A percentile compares a stretch with the other conserved stretches of the same genome.
phyloP scores from a whole-genome alignment of 148 eudicot genomes.

The Pouteria glomerata region DNA sequence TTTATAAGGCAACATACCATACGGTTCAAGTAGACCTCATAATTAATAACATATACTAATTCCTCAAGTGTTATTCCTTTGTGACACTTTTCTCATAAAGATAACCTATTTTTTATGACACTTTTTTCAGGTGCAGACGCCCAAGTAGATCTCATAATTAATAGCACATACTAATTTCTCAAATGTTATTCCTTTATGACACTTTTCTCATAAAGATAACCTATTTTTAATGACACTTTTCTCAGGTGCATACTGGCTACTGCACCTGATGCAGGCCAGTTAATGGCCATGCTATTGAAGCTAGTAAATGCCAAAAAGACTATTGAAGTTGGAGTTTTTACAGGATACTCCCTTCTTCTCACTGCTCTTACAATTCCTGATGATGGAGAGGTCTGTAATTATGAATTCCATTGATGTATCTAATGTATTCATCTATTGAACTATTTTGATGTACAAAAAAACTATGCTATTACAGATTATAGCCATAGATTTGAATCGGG shows the following conservation, averaged over 20 bases:
- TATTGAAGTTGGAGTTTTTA: constrained; percentile 45
- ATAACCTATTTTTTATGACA: not conserved
- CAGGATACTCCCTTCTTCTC: constrained; percentile 39
- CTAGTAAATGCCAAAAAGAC: constrained; percentile 38
- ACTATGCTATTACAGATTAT: constrained; percentile 25
- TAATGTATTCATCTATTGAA: not conserved
- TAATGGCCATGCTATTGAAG: constrained; percentile 30
- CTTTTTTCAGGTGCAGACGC: constrained; percentile 15
- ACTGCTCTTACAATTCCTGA: constrained; percentile 43
- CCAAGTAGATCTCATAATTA: not conserved
- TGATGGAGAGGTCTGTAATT: constrained; percentile 32
- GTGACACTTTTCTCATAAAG: not conserved
- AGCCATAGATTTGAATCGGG: constrained; percentile 34
- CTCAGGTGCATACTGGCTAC: constrained; percentile 28
- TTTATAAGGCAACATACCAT: no score
- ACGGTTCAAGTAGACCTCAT: no score
- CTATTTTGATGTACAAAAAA: not conserved
- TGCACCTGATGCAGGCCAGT: constrained; percentile 31
- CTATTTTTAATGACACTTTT: not conserved
- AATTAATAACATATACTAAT: no score
- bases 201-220: not conserved
- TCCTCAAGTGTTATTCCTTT: no score
- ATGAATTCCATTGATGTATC: not conserved
- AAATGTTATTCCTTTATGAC: no score
- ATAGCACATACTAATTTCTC: not conserved